Evolutionary conservation across 805 yeast species (phyloP), one percentile per base, ranked within the genome.

Genomic region (Candida schatavii): DNA sequence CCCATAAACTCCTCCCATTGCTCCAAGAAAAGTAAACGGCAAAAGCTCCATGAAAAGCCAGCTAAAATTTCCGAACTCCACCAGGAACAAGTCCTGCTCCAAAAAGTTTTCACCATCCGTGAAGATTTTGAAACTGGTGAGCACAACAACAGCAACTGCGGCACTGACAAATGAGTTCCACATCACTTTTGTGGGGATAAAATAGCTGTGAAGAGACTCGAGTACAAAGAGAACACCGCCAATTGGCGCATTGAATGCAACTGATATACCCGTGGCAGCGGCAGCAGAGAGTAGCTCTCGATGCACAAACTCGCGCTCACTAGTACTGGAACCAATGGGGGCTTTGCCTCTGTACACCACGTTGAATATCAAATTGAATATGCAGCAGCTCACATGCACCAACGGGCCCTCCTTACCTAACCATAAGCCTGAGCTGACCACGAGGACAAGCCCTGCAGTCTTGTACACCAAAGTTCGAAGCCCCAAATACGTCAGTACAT

Each of bases 381-480:
- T 66, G 47, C 86, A 79, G 49, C 86, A 78, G 0, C 91, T 75
- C 3, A 88, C 77, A 59, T 88, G 95, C 20, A 86, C 90, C 41
- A 88, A 59, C 0, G 96, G 96, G 1, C 95, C 96, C 52, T 88
- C 96, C 54, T 80, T 81, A 5, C 96, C 96, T 5, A 85, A 72
- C 87, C 91, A 85, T 2, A 88, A 54, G 0, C 95, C 95, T 1
- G 87, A 77, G 18, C 89, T 81, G 3, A 85, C 82, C 13, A 83
- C 82, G 36, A 85, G 62, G 4, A 80, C 65, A 37, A 87, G 62
- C 2, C 89, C 85, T 1, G 68, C 32, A 3, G 77, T 64, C 55
- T 87, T 87, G 40, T 69, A 66, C 2, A 77, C 18, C n/a, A 87
- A 62, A 3, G 85, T 73, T 25, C 61, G 58, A 9, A 70, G 41